A percentile compares a stretch with the other conserved stretches of the same genome.
phyloP scores from a whole-genome alignment of 495 filamentous ascomycete species.

The Clohesyomyces aquaticus region DNA sequence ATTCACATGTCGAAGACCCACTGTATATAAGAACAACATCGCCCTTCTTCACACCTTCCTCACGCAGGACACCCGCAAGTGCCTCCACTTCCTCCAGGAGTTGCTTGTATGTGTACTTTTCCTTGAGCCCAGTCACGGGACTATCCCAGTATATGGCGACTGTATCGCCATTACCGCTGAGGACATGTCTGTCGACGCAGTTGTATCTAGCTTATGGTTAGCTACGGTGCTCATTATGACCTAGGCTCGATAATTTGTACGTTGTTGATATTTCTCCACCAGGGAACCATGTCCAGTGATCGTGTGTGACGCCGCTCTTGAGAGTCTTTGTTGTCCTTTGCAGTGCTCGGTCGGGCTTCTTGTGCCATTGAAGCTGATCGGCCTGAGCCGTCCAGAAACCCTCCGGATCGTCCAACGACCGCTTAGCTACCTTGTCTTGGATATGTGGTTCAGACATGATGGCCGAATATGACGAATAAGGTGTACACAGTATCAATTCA shows the following conservation, averaged over 20 bases:
- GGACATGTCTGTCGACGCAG: conserved; percentile 85
- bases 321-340: conserved; percentile 54
- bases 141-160: conserved; percentile 87
- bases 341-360: conserved; percentile 59
- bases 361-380: conserved; percentile 77
- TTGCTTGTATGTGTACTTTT: conserved; percentile 71
- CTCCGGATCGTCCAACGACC: conserved; percentile 65
- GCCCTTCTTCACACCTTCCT: conserved; percentile 81
- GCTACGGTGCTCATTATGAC: too few relatives aligned
- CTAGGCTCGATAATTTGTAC: too few relatives aligned
- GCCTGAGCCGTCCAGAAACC: conserved; percentile 80
- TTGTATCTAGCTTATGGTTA: too few relatives aligned
- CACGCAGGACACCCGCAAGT: conserved; percentile 78
- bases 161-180: conserved; percentile 58
- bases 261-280: conserved; percentile 86
- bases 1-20: conserved; percentile 49
- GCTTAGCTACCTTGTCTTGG: conserved; percentile 45
- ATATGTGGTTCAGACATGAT: conserved; percentile 32
- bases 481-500: too few relatives aligned
- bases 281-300: conserved; percentile 85
- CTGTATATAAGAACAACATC: conserved; percentile 95
- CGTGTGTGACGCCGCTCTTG: conserved; percentile 53
- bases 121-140: conserved; percentile 76
- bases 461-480: too few relatives aligned
- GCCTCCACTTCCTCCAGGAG: conserved; percentile 82